Conservation (phyloP, 441 rosid species). For the Populus hybrid region DNA sequence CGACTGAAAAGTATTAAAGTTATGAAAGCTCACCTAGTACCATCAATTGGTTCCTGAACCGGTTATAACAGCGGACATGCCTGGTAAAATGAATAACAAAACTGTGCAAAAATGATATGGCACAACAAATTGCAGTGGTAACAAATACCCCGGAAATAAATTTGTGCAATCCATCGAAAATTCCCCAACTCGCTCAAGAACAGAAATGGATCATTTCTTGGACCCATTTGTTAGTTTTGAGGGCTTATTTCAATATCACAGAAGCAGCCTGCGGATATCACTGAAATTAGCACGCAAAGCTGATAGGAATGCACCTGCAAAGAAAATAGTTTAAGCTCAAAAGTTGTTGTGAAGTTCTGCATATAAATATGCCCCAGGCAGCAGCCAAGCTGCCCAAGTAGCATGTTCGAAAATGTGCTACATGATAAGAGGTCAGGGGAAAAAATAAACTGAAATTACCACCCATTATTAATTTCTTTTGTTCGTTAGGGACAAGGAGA, state of each 20-base stretch:
- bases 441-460: not conserved
- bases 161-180: not conserved
- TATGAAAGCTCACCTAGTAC: not conserved
- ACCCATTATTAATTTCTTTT: not conserved
- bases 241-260: conserved; percentile 34
- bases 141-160: conserved; percentile 1
- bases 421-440: not conserved
- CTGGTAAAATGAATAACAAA: conserved; percentile 17
- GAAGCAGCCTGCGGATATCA: conserved; percentile 75
- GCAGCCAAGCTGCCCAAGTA: not conserved
- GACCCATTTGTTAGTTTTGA: conserved; percentile 8
- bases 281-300: conserved; percentile 72
- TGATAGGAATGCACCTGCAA: conserved; percentile 82
- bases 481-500: not conserved
- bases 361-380: not conserved
- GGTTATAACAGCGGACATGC: not conserved
- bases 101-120: conserved; percentile 14
- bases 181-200: conserved; percentile 8
- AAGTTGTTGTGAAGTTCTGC: not conserved
- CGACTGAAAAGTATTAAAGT: not conserved
- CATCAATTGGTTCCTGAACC: not conserved
- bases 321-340: not conserved
- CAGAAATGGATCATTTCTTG: conserved; percentile 8
- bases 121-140: conserved; percentile 10
- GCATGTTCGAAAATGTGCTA: not conserved